Evolutionary conservation across 176 grass and related monocot species (phyloP), one percentile per base, ranked within the genome.

Genomic region (Leersia perrieri): DNA sequence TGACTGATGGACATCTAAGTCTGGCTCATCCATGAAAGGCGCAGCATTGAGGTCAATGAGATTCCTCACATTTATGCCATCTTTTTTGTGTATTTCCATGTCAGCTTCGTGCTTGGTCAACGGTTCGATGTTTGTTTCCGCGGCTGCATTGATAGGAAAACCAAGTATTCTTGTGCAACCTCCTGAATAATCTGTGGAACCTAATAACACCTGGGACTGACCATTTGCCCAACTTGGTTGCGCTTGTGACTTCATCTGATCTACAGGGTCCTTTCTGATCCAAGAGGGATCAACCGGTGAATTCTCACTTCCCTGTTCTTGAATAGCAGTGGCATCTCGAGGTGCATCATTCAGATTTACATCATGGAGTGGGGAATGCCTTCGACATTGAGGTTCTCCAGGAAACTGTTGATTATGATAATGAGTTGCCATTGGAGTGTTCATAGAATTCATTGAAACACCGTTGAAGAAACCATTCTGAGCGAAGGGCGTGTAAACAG

Each of bases 1-100:
- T 74, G 73, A 68, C 66, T 53, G 41, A 57, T 13, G 27, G 33
- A 35, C 67, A 74, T 85, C 85, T 45, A 73, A 60, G 51, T 73
- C 87, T 18, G 13, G 31, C 26, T 94, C 83, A 85, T 92, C 87
- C 53, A 63, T 84, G 35, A 41, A 80, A 3, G 89, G 72, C 58
- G 87, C 83, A 76, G 78, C 83, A 74, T 94, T 97, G 40, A 94
- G 81, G 80, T 92, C 86, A 44, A 97, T 89, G 57, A 75, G 72
- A 90, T 49, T 85, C 71, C 55, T 82, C 11, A 22, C 34, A 42
- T 57, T 57, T 82, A 32, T 58, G 72, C 81, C 66, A 78, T 14
- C 33, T 80, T 86, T 83, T 38, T 75, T 80, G 29, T 72, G 73
- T n/a, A 82, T 57, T 68, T 82, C 57, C 62, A 66, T 87, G 63